These are phyloP conservation scores for Epichloe coenophiala DNA, from an alignment of 2,329 filamentous ascomycete species.

Conservation along the genomic window DNA sequence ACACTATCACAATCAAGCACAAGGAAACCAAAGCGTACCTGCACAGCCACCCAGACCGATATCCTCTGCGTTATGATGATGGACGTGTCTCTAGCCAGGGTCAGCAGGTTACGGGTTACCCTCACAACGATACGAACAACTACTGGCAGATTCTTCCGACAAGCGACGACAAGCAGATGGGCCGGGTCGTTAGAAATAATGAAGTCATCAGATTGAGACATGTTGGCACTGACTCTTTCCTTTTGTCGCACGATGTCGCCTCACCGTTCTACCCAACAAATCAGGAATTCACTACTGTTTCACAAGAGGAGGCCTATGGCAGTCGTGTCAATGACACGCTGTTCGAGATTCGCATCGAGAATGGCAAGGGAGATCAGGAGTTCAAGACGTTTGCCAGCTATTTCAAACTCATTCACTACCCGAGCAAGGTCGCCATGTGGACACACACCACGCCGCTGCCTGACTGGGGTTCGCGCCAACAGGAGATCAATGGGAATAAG, in stretches of 20 bases:
- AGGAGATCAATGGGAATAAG: conserved; percentile 99
- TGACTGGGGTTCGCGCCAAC: conserved; percentile 93
- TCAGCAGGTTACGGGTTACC: conserved; percentile 96
- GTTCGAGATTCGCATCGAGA: conserved; percentile 85
- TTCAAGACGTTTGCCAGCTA: conserved; percentile 86
- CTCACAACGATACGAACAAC: conserved; percentile 98
- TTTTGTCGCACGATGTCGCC: conserved; percentile 91
- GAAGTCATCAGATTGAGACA: conserved; percentile 81
- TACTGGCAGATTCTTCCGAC: conserved; percentile 85
- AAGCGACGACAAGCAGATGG: conserved; percentile 42
- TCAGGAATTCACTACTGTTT: conserved; percentile 89
- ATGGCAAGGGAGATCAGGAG: conserved; percentile 64
- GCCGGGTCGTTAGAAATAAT: conserved; percentile 62
- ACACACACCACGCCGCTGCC: conserved; percentile 91
- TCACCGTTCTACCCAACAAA: conserved; percentile 95
- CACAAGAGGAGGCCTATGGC: conserved; percentile 56
- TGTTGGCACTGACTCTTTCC: conserved; percentile 68
- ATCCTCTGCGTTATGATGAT: conserved; percentile 92
- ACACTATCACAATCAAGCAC: conserved; percentile 76
- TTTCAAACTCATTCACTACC: conserved; percentile 91
- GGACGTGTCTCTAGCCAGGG: conserved; percentile 94
- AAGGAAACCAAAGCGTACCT: conserved; percentile 96
- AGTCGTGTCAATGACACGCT: conserved; percentile 75
- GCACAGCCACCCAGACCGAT: conserved; percentile 80
- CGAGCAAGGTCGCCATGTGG: conserved; percentile 98